phyloP scores from a whole-genome alignment of 352 stramenopile species.

The Phytophthora idaei region DNA sequence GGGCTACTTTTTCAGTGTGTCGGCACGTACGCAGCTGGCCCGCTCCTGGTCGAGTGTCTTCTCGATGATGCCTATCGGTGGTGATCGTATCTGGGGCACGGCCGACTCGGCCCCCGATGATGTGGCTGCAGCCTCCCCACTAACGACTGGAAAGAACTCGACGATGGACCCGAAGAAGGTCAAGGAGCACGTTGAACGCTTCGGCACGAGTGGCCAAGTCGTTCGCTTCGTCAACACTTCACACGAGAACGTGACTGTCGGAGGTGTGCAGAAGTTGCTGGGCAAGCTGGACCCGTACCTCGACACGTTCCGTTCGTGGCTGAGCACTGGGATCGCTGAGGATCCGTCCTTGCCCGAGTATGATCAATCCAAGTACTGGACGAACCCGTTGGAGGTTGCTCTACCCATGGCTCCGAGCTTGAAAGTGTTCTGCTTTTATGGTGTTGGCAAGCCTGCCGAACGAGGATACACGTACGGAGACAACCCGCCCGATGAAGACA shows the following conservation, averaged over 20 bases:
- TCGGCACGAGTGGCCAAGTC: slow-evolving; percentile 56
- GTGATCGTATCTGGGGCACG: slow-evolving; percentile 89
- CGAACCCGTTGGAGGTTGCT: slow-evolving; percentile 86
- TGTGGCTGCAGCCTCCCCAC: slow-evolving; percentile 58
- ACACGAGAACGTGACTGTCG: slow-evolving; percentile 64
- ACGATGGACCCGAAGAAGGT: slow-evolving; percentile 42
- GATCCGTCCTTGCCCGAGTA: slow-evolving; percentile 58
- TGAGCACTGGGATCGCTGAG: slow-evolving; percentile 53
- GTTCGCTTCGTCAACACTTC: slow-evolving; percentile 61
- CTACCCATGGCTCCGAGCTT: slow-evolving; percentile 92
- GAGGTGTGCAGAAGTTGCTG: slow-evolving; percentile 54
- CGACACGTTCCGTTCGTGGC: slow-evolving; percentile 40
- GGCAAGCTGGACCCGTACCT: slow-evolving; percentile 57
- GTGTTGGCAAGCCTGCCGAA: slow-evolving; percentile 90
- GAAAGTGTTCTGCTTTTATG: slow-evolving; percentile 96
- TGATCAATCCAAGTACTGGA: slow-evolving; percentile 76
- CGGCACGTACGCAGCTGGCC: slow-evolving; percentile 57
- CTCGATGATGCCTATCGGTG: slow-evolving; percentile 93
- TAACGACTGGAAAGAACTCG: slow-evolving; percentile 40
- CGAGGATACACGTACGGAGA: slow-evolving; percentile 78
- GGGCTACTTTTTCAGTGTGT: slow-evolving; percentile 74
- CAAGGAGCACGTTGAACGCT: slow-evolving; percentile 46
- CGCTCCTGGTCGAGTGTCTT: slow-evolving; percentile 87
- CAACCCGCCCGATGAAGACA: slow-evolving; percentile 51
- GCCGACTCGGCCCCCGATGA: slow-evolving; percentile 64